Evolutionary conservation across 306 rosid species (phyloP).

Genomic region (Sechiopsis laciniata): DNA sequence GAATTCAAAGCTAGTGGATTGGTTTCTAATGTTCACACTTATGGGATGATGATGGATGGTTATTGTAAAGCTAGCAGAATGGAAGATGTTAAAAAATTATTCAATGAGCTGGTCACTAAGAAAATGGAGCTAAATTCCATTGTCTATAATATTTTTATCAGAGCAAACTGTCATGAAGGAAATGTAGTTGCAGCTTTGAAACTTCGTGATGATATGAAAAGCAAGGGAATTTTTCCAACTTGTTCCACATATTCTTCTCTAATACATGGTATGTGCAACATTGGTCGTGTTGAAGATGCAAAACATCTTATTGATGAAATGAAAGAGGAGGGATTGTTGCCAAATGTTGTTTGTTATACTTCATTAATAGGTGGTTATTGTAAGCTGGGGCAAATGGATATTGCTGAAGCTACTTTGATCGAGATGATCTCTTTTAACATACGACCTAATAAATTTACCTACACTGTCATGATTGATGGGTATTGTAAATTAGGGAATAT

Average conservation of each 20-base stretch:
- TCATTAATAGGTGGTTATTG: conserved; percentile 69
- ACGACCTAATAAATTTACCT: conserved; percentile 57
- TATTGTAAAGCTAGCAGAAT: conserved; percentile 48
- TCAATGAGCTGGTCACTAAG: conserved; percentile 38
- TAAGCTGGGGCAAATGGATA: conserved; percentile 61
- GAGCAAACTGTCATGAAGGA: conserved; percentile 43
- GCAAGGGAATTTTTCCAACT: conserved; percentile 41
- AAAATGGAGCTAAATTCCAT: conserved; percentile 52
- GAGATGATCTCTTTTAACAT: conserved; percentile 45
- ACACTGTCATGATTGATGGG: conserved; percentile 64
- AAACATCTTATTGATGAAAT: conserved; percentile 47
- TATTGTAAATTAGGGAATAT: conserved; percentile 57
- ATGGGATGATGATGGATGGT: conserved; percentile 59
- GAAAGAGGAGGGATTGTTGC: conserved; percentile 50
- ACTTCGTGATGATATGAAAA: conserved; percentile 50
- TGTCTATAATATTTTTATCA: conserved; percentile 54
- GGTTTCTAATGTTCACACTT: conserved; percentile 53
- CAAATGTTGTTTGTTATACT: conserved; percentile 58
- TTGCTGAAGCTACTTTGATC: conserved; percentile 33
- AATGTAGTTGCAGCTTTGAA: conserved; percentile 46
- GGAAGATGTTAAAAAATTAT: conserved; percentile 46
- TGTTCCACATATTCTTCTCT: conserved; percentile 62
- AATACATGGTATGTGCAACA: conserved; percentile 58
- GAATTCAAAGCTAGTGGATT: conserved; percentile 43
- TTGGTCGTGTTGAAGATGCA: conserved; percentile 55